Conservation (phyloP, 805 yeast genomes). For the Wickerhamiella galacta region DNA sequence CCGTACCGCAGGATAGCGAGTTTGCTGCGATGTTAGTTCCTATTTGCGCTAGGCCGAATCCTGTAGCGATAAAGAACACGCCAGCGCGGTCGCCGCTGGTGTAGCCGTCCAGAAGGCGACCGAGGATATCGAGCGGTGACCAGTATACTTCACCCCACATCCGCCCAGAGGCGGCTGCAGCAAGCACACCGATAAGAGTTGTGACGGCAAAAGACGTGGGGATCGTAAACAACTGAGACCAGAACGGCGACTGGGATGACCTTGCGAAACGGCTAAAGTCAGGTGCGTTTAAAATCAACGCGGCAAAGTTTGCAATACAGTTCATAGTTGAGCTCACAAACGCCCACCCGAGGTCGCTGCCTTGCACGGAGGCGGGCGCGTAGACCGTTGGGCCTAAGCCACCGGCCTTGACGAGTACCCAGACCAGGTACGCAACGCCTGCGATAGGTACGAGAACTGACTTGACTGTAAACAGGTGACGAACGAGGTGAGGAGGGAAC, state of each 20-base stretch:
- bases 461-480: conserved; percentile 69
- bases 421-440: conserved; percentile 59
- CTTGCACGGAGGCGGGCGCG: conserved; percentile 17
- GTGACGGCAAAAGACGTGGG: conserved; percentile 66
- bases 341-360: conserved; percentile 60
- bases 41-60: conserved; percentile 38
- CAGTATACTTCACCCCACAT: conserved; percentile 57
- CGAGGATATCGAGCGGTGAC: conserved; percentile 68
- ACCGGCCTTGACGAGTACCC: conserved; percentile 58
- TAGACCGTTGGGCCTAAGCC: background rate
- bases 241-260: conserved; percentile 28
- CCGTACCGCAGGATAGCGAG: conserved; percentile 34
- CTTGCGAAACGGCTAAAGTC: conserved; percentile 72
- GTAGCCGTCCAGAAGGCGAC: conserved; percentile 34
- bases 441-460: conserved; percentile 65
- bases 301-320: conserved; percentile 70
- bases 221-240: conserved; percentile 42
- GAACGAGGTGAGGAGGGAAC: conserved; percentile 62
- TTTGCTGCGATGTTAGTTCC: conserved; percentile 34
- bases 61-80: conserved; percentile 54
- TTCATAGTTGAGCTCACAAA: conserved; percentile 61
- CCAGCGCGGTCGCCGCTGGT: conserved; percentile 67
- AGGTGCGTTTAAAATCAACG: conserved; percentile 69
- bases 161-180: conserved; percentile 54
- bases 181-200: conserved; percentile 65